Conservation (phyloP, 2,329 filamentous ascomycete species). For the Lizonia empirigonia region DNA sequence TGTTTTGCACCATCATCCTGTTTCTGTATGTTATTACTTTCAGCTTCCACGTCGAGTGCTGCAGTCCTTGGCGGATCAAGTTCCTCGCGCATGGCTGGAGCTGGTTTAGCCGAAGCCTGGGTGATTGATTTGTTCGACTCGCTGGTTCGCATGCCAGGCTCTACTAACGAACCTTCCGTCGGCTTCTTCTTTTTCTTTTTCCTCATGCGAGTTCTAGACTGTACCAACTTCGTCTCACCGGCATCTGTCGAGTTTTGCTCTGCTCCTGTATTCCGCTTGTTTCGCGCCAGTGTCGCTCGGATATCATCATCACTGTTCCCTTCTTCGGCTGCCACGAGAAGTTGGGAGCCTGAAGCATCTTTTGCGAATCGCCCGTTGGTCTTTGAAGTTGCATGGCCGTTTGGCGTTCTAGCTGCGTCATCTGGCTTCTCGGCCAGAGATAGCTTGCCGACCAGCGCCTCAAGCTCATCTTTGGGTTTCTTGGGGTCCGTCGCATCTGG, state of each 20-base stretch:
- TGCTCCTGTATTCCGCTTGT: neutral
- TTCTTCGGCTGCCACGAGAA: neutral
- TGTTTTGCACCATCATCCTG: neutral
- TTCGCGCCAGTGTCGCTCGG: neutral
- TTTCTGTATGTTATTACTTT: neutral
- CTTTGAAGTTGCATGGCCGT: neutral
- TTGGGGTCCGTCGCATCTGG: neutral
- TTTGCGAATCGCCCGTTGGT: neutral
- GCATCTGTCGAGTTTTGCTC: neutral
- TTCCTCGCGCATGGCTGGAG: neutral
- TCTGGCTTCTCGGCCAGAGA: conserved; percentile 17
- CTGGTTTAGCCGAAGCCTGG: neutral
- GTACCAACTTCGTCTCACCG: conserved; percentile 36
- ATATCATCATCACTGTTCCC: conserved; percentile 4
- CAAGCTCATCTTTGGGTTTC: conserved; percentile 24
- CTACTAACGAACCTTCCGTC: conserved; percentile 15
- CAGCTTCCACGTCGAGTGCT: neutral
- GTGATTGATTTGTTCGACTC: neutral
- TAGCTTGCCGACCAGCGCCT: conserved; percentile 31
- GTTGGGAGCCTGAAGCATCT: conserved; percentile 6
- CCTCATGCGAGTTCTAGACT: conserved; percentile 46
- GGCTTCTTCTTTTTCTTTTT: conserved; percentile 35
- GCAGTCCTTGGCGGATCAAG: neutral
- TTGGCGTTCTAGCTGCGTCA: neutral
- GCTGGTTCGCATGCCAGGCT: neutral